Conservation (phyloP, 73 alveolate genomes). For the Tetrahymena thermophila region DNA sequence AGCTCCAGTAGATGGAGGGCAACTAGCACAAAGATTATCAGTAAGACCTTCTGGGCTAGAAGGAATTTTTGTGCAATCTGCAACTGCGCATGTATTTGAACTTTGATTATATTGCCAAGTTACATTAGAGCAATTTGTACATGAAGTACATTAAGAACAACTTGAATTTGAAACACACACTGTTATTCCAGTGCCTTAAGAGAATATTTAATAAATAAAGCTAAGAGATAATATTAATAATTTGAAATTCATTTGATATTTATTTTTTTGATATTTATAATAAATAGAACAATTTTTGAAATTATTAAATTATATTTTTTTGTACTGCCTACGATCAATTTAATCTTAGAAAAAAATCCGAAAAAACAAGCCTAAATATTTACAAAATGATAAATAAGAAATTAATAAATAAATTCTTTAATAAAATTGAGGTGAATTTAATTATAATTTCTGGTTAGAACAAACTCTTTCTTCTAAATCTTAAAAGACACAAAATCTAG, state of each 20-base stretch:
- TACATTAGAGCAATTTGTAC: background rate
- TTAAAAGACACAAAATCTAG: too few species aligned
- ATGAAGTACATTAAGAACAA: background rate
- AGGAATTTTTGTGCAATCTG: background rate
- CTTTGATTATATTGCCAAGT: background rate
- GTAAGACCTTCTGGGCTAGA: background rate
- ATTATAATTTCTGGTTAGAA: too few species aligned
- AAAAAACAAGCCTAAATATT: background rate
- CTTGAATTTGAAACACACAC: background rate
- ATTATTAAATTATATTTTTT: too few species aligned
- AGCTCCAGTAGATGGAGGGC: background rate
- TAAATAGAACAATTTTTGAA: background rate
- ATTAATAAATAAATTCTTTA: background rate
- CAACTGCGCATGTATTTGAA: background rate
- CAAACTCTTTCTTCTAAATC: too few species aligned
- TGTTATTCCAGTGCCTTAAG: background rate
- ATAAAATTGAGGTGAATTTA: too few species aligned
- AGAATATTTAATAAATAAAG: too few species aligned
- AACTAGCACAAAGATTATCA: background rate
- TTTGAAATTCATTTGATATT: background rate
- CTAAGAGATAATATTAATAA: too few species aligned
- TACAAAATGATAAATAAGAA: background rate
- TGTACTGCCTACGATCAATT: too few species aligned
- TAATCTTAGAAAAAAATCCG: too few species aligned
- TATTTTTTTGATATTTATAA: background rate